These are phyloP conservation scores for Geranium brycei DNA, from an alignment of 345 rosid species.

Conservation along the genomic window DNA sequence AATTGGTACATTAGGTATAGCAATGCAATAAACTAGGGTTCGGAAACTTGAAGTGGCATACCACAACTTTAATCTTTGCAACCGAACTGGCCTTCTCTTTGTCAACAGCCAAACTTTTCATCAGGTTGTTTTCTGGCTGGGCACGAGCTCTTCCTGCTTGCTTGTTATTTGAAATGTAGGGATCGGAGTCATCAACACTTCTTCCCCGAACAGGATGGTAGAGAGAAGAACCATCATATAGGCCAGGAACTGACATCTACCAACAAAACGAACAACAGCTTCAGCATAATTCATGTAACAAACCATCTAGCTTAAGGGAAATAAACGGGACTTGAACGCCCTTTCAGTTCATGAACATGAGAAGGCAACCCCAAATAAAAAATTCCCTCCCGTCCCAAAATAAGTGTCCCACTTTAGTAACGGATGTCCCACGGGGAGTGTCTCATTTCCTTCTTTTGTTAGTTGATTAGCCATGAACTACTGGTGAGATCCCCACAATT, in stretches of 20 bases:
- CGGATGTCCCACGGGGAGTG: too few species aligned
- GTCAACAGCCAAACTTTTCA: conserved; percentile 64
- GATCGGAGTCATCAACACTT: conserved; percentile 78
- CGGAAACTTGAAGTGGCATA: conserved; percentile 20
- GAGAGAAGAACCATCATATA: conserved; percentile 47
- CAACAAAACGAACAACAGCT: conserved; percentile 7
- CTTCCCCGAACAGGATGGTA: conserved; percentile 56
- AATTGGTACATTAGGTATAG: not conserved
- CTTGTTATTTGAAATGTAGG: conserved; percentile 39
- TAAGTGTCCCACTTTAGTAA: too few species aligned
- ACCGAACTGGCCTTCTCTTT: conserved; percentile 76
- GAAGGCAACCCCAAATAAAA: too few species aligned
- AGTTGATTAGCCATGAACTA: too few species aligned
- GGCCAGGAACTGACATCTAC: conserved; percentile 54
- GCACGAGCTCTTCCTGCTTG: conserved; percentile 56
- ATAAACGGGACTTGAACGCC: not conserved
- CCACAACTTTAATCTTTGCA: conserved; percentile 99
- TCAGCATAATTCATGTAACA: too few species aligned
- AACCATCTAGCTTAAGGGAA: not conserved
- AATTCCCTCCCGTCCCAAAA: too few species aligned
- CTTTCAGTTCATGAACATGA: not conserved
- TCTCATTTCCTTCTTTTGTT: too few species aligned
- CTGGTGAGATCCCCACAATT: too few species aligned
- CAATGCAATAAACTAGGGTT: not conserved
- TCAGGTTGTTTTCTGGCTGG: conserved; percentile 51